Base-by-base conservation (phyloP, 2,329 filamentous ascomycete genomes). In the Hymenoscyphus fraxineus region DNA sequence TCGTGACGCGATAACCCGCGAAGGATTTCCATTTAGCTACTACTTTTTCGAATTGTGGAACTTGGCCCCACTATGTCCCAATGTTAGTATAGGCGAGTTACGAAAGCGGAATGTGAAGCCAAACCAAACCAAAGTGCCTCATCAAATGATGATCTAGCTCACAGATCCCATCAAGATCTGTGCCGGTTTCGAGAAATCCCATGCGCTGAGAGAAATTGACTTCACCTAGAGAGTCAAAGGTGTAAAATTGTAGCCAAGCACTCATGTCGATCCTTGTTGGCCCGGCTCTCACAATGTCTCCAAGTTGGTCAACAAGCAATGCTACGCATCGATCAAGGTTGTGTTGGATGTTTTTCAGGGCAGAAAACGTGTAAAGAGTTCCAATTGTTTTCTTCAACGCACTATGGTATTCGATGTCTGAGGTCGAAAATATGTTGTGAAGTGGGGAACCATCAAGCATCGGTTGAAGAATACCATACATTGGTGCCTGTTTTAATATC, bases 201-300 rank as follows among this genome's bases (percentile, higher is more conserved):
- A 76, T 72, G 0, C 68, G 66, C 3, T 68, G 70, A 19, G 69
- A 76, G 32, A 77, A 76, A 0, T 79, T 82, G n/a, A 83, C 80
- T 41, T 79, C 75, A 0, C 80, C 80, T n/a, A 84, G 81, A 0
- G 81, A 79, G 58, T 83, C 79, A 41, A 80, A 80, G 0, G 77
- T 78, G 58, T 77, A 81, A 64, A 71, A 80, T 61, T 80, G 78
- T 58, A 81, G 70, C 76, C 78, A 79, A 44, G 76, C 70, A 6
- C 66, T 66, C 61, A 80, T 69, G 66, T 83, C 76, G 7, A 54
- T 16, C 4, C 82, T 65, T 31, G 55, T 3, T 7, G 22, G 22
- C 10, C n/a, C 9, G 19, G 7, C 9, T 32, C 35, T 27, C 15
- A 12, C 9, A 0, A 66, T 58, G 6, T 73, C 16, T 0, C 68